Conservation (phyloP, 495 filamentous ascomycete genomes). For the Penicillium ucsense region DNA sequence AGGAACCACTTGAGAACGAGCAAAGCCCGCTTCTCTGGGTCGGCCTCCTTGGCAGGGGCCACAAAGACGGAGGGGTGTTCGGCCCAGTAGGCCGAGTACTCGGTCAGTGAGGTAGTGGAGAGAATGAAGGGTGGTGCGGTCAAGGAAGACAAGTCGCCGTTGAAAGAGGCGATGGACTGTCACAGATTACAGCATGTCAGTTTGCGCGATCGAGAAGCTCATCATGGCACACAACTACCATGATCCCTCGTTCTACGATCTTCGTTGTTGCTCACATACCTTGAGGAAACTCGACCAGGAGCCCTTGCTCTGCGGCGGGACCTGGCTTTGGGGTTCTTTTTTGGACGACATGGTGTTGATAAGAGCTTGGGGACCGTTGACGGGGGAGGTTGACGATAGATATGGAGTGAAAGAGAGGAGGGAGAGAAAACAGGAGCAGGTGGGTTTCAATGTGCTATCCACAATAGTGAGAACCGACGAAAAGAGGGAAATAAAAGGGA, state of each 20-base stretch:
- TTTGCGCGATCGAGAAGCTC: too few relatives aligned
- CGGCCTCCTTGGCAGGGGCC: conserved; percentile 70
- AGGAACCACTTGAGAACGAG: conserved; percentile 96
- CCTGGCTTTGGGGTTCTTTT: conserved; percentile 24
- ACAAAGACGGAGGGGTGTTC: conserved; percentile 86
- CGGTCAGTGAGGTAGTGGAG: conserved; percentile 79
- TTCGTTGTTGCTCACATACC: conserved; percentile 13
- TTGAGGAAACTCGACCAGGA: conserved; percentile 48
- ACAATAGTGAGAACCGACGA: too few relatives aligned
- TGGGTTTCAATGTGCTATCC: too few relatives aligned
- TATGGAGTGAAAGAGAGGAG: neutral
- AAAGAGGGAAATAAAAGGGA: too few relatives aligned
- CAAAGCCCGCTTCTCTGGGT: conserved; percentile 75
- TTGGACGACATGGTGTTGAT: conserved; percentile 20
- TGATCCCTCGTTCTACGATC: too few relatives aligned
- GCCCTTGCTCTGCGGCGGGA: conserved; percentile 36
- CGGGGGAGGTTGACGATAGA: too few relatives aligned
- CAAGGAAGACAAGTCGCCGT: conserved; percentile 86
- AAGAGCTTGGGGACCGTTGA: too few relatives aligned
- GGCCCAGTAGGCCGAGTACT: conserved; percentile 95
- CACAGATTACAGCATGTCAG: neutral
- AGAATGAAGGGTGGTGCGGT: conserved; percentile 96
- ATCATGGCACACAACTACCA: too few relatives aligned
- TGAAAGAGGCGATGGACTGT: conserved; percentile 91
- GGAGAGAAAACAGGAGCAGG: neutral